Evolutionary conservation across 2,329 filamentous ascomycete genomes (phyloP), one percentile per base, ranked within the genome.

Genomic region (Colletotrichum shisoi): DNA sequence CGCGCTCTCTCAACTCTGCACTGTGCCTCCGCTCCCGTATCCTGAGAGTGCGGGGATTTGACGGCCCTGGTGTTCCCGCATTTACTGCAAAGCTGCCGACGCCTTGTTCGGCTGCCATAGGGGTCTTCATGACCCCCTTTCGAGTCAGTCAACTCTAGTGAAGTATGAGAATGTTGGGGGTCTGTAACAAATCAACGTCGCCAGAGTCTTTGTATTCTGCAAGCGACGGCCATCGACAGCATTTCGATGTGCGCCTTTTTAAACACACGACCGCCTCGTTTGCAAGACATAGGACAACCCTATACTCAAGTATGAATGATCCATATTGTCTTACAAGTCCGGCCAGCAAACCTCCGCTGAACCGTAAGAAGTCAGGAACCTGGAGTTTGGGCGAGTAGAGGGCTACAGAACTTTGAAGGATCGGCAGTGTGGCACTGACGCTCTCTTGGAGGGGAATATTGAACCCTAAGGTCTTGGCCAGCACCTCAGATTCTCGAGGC

Each of bases 21-120:
- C 51, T 67, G 62, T 62, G 62, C 66, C 66, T 68, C 66, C 57
- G 57, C 63, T 68, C 66, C 66, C 57, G 66, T 63, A 42, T 67
- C 51, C 57, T 67, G 31, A 56, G 56, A 68, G 51, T 68, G 66
- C 62, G 66, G 66, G 62, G 66, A 67, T 68, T 67, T 49, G 66
- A 58, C 66, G 66, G 63, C 63, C 63, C 66, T 68, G 66, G 58
- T 68, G 62, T 45, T 62, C 63, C 66, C 57, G 66, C 62, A 40
- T n/a, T 62, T 59, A 54, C 49, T 59, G 39, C 61, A 49, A 60
- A 42, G 48, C 54, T 37, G 45, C 54, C 57, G 11, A 27, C 15
- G 54, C 64, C 60, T 59, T 40, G 59, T 49, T 64, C 64, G 61
- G 54, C 64, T 52, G 24, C 40, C 48, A 49, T 48, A 51, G 48